Conservation (phyloP, 2,329 filamentous ascomycete genomes). For the Hypoxylon sp. region DNA sequence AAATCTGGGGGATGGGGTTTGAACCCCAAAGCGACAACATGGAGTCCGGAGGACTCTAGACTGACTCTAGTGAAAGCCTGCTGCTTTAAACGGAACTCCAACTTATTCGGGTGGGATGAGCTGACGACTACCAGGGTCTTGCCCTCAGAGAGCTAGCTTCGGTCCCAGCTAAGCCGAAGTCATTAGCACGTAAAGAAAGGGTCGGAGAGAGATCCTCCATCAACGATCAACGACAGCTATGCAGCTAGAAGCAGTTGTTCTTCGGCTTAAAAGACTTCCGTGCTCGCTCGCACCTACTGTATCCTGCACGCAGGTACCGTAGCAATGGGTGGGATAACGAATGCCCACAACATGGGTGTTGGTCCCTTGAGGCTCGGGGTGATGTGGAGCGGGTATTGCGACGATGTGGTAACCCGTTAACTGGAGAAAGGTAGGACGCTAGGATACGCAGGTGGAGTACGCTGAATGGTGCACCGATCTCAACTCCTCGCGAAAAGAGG, state of each 20-base stretch:
- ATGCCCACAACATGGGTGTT: conserved; percentile 2
- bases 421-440: conserved; percentile 18
- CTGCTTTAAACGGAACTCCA: conserved; percentile 22
- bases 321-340: neutral
- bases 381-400: conserved; percentile 8
- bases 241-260: neutral
- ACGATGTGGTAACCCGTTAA: conserved; percentile 28
- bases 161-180: conserved; percentile 30
- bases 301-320: conserved; percentile 3
- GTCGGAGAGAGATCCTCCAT: conserved; percentile 28
- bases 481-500: conserved; percentile 32
- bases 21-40: conserved; percentile 26
- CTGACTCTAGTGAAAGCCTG: conserved; percentile 14
- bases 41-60: conserved; percentile 16
- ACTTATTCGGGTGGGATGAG: conserved; percentile 29
- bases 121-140: conserved; percentile 11
- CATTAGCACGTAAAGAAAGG: conserved; percentile 6
- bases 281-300: neutral
- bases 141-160: conserved; percentile 37
- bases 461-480: neutral
- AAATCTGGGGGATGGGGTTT: conserved; percentile 35
- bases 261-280: conserved; percentile 30
- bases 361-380: neutral
- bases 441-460: conserved; percentile 30
- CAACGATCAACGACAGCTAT: conserved; percentile 7